A percentile compares a stretch with the other conserved stretches of the same genome.
Evolutionary conservation across 192 early-diverging fungal species (phyloP).

Genomic region (Coemansia sp.): DNA sequence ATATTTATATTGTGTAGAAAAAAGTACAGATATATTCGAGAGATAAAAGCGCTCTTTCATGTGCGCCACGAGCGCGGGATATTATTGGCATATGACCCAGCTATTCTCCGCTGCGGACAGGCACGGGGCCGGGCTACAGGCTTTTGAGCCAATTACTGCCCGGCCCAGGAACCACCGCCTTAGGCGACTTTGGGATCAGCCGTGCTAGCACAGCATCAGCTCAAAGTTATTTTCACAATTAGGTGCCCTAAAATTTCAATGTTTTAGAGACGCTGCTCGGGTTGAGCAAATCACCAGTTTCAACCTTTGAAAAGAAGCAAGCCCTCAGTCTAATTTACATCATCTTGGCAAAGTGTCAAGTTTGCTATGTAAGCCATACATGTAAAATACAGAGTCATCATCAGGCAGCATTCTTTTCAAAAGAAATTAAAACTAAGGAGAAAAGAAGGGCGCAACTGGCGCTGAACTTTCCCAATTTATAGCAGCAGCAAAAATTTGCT

Average conservation of each 20-base stretch:
- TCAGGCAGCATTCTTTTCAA: slow-evolving; percentile 14
- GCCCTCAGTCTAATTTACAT: slow-evolving; percentile 36
- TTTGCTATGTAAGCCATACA: slow-evolving; percentile 49
- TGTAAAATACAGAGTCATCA: slow-evolving; percentile 36
- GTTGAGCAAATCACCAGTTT: neutral
- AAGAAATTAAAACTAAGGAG: slow-evolving; percentile 17
- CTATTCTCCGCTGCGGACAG: neutral
- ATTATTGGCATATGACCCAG: neutral
- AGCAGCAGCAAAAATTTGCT: slow-evolving; percentile 4
- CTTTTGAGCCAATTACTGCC: neutral
- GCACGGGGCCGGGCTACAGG: neutral
- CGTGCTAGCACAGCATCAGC: neutral
- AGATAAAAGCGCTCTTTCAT: neutral
- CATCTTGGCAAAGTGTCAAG: slow-evolving; percentile 39
- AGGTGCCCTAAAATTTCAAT: too few relatives aligned
- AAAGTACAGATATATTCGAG: neutral
- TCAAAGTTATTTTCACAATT: neutral
- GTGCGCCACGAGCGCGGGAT: neutral
- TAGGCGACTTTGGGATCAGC: neutral
- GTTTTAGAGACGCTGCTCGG: neutral
- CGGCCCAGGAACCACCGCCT: neutral
- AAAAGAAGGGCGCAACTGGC: neutral
- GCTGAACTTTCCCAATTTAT: neutral
- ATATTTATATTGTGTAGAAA: neutral
- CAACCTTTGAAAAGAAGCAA: neutral